Conservation (phyloP, 345 rosid species). For the Populus alba region DNA sequence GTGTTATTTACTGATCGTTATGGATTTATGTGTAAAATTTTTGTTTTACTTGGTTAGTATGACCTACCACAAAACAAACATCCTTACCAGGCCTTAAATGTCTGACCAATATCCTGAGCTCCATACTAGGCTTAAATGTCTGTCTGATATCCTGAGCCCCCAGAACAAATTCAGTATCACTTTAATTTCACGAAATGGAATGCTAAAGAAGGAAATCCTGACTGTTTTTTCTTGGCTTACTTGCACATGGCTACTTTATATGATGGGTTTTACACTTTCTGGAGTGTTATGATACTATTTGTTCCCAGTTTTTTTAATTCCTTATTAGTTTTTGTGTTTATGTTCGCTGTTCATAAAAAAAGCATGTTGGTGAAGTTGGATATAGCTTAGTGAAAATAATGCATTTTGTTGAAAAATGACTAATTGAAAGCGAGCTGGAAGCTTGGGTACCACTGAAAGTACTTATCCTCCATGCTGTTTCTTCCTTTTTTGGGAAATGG, state of each 20-base stretch:
- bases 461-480: background rate
- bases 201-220: background rate
- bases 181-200: background rate
- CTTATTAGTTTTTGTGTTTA: background rate
- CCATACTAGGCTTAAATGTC: background rate
- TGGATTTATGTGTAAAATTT: conserved; percentile 12
- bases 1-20: conserved; percentile 25
- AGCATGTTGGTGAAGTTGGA: background rate
- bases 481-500: background rate
- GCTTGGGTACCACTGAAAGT: background rate
- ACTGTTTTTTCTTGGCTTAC: background rate
- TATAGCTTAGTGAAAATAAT: background rate
- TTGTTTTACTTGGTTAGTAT: conserved; percentile 7
- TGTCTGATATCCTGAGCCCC: background rate
- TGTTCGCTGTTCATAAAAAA: background rate
- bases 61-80: background rate
- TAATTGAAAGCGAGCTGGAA: background rate
- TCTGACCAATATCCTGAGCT: background rate
- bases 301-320: background rate
- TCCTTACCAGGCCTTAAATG: background rate
- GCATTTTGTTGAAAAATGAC: background rate
- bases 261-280: background rate
- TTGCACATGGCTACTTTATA: background rate
- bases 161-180: background rate
- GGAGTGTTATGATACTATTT: background rate